Evolutionary conservation across 257 asterid species (phyloP).

Genomic region (Solanum rostratum): DNA sequence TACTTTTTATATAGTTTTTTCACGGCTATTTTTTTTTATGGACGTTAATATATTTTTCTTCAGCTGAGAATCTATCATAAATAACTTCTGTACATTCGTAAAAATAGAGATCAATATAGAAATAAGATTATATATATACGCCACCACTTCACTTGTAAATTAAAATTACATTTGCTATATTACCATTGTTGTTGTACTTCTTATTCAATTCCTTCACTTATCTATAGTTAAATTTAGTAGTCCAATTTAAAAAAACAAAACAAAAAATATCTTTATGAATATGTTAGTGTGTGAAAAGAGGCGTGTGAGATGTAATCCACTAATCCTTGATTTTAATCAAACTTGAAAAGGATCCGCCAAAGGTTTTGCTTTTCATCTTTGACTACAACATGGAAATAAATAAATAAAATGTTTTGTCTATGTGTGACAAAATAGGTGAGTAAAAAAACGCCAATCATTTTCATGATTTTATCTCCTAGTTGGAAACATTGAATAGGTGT

Average conservation of each 20-base stretch:
- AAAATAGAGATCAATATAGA: neutral
- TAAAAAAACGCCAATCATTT: neutral
- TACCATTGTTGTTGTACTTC: too few species aligned
- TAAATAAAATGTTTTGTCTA: neutral
- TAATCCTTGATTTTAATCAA: neutral
- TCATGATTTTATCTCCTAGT: neutral
- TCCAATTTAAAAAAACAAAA: neutral
- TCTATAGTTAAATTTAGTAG: neutral
- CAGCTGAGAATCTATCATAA: too few species aligned
- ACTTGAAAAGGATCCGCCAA: neutral
- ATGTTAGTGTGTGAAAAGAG: neutral
- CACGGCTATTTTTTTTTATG: too few species aligned
- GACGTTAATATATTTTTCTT: too few species aligned
- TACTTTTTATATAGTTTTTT: neutral
- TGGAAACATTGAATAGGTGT: neutral
- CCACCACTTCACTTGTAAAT: too few species aligned
- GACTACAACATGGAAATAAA: neutral
- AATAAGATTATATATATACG: too few species aligned
- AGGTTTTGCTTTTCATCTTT: neutral
- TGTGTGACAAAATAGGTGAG: neutral
- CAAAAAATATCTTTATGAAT: neutral
- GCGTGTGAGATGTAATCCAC: neutral
- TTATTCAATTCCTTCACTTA: neutral
- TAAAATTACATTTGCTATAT: too few species aligned
- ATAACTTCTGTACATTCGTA: neutral